Conservation (phyloP, 768 basidiomycete genomes). For the Naganishia vishniacii region DNA sequence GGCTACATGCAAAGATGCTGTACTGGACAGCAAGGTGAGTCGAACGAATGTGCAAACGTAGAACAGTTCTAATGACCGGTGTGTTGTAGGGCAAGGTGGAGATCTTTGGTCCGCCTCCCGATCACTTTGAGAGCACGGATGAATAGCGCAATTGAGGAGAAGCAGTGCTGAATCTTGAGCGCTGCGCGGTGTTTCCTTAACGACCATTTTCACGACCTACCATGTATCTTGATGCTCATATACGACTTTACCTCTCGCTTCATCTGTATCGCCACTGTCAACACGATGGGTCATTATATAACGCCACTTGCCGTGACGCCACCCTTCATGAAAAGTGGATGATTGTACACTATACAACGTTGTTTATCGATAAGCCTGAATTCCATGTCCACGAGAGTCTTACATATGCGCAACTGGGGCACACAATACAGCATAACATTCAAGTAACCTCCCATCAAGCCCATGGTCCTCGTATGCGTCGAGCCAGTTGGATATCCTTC, state of each 20-base stretch:
- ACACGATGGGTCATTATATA: too few species aligned
- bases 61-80: background rate
- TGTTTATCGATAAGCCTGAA: background rate
- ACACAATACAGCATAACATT: background rate
- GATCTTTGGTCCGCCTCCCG: conserved; percentile 45
- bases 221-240: background rate
- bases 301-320: too few species aligned
- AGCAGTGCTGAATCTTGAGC: too few species aligned
- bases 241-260: too few species aligned
- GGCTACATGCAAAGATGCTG: conserved; percentile 55
- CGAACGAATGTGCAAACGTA: background rate
- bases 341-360: background rate
- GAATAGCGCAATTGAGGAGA: conserved; percentile 10
- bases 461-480: conserved; percentile 89
- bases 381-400: too few species aligned
- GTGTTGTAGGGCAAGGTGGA: conserved; percentile 41
- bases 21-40: conserved; percentile 39
- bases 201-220: background rate
- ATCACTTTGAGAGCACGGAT: conserved; percentile 23
- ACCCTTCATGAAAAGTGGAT: background rate
- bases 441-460: conserved; percentile 36
- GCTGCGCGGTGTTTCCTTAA: background rate
- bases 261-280: too few species aligned
- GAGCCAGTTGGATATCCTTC: conserved; percentile 89
- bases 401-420: too few species aligned